Percentiles rank a stretch among this genome's conserved stretches.
phyloP scores from a whole-genome alignment of 78 protist genomes.

The slime mould (Dictyostelium discoideum) region dicty_2.7 NC_007091.3:4341001-4341500 shows the following conservation, averaged over 20 bases:
- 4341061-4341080: not conserved
- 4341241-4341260: not conserved
- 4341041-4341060: not conserved
- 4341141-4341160: not conserved
- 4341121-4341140: not conserved
- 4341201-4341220: not conserved
- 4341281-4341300: not conserved
- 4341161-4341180: not conserved
- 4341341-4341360: not conserved
- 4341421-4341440: not conserved
- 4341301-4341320: not conserved
- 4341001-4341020: not conserved
- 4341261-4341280: not conserved
- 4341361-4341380: not conserved
- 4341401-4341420: not conserved
- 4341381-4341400: too few relatives aligned
- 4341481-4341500: slow-evolving; percentile 10
- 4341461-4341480: not conserved
- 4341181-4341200: not conserved
- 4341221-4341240: not conserved
- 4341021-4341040: not conserved
- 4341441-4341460: not conserved
- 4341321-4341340: not conserved
- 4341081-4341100: not conserved
- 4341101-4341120: not conserved